These are phyloP conservation scores for Phyllosticta citriasiana DNA, from an alignment of 2,329 filamentous ascomycete genomes.

Conservation along the genomic window DNA sequence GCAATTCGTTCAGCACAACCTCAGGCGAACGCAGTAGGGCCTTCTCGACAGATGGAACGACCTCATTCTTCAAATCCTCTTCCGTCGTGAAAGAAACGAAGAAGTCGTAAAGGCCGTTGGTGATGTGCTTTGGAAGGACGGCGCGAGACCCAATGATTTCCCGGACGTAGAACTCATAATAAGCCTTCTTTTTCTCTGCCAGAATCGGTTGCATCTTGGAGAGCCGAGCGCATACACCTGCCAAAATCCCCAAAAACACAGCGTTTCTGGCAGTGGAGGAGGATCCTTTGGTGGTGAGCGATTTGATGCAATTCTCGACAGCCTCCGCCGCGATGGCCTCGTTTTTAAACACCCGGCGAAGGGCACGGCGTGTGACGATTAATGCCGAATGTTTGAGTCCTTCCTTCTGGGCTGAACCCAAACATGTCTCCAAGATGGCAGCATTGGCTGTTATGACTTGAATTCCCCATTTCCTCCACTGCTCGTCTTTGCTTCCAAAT, in stretches of 20 bases:
- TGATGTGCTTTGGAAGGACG: conserved; percentile 60
- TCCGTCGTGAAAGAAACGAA: conserved; percentile 63
- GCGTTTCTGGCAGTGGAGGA: conserved; percentile 60
- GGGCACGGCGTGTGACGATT: conserved; percentile 65
- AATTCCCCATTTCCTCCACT: conserved; percentile 55
- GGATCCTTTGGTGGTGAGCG: conserved; percentile 58
- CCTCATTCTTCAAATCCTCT: conserved; percentile 64
- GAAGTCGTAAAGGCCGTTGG: conserved; percentile 68
- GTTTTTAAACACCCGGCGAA: conserved; percentile 62
- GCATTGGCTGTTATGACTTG: conserved; percentile 62
- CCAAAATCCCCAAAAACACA: conserved; percentile 71
- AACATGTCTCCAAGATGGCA: conserved; percentile 66
- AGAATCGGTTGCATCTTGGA: conserved; percentile 52
- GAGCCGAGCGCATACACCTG: conserved; percentile 73
- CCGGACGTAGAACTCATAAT: conserved; percentile 73
- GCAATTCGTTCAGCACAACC: conserved; percentile 69
- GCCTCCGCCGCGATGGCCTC: conserved; percentile 49
- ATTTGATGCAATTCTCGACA: conserved; percentile 52
- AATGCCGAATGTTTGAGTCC: conserved; percentile 64
- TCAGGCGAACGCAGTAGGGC: conserved; percentile 81
- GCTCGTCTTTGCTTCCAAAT: conserved; percentile 46
- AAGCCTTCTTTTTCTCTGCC: conserved; percentile 56
- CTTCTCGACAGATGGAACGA: conserved; percentile 80
- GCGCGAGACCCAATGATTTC: conserved; percentile 75
- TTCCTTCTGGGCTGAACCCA: conserved; percentile 45